These are phyloP conservation scores for Populus hybrid DNA, from an alignment of 441 rosid genomes.

Conservation along the genomic window DNA sequence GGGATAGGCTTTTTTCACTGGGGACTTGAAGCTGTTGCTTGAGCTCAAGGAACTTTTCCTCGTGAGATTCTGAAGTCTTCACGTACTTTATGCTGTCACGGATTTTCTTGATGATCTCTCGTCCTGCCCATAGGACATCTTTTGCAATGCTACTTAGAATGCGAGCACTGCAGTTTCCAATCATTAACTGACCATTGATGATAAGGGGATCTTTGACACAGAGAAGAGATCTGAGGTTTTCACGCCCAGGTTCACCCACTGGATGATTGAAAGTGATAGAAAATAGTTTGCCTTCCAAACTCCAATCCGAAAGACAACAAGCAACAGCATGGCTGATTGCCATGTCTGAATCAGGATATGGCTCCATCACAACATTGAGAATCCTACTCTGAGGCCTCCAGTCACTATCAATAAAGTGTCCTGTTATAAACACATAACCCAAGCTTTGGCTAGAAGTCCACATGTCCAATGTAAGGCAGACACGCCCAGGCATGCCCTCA, in stretches of 20 bases:
- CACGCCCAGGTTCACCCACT: constrained; percentile 49
- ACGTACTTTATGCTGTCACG: constrained; percentile 81
- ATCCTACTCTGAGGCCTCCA: constrained; percentile 47
- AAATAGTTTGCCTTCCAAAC: constrained; percentile 73
- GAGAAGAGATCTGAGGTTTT: constrained; percentile 62
- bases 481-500: too few relatives aligned
- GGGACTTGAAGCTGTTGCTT: constrained; percentile 89
- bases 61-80: constrained; percentile 77
- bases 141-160: constrained; percentile 52
- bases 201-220: constrained; percentile 66
- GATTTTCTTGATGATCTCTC: constrained; percentile 59
- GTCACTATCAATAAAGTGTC: too few relatives aligned
- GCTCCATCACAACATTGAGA: constrained; percentile 55
- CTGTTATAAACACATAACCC: too few relatives aligned
- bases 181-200: constrained; percentile 72
- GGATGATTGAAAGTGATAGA: constrained; percentile 63
- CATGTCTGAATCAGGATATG: constrained; percentile 22
- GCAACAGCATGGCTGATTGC: constrained; percentile 80
- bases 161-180: constrained; percentile 66
- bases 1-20: constrained; percentile 52
- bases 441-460: too few relatives aligned
- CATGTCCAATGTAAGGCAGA: too few relatives aligned
- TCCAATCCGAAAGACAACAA: constrained; percentile 83
- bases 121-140: constrained; percentile 50
- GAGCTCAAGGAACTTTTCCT: constrained; percentile 82